A percentile compares a stretch with the other conserved stretches of the same genome.
phyloP scores from a whole-genome alignment of 768 basidiomycete genomes.

The Hypsizygus marmoreus region DNA sequence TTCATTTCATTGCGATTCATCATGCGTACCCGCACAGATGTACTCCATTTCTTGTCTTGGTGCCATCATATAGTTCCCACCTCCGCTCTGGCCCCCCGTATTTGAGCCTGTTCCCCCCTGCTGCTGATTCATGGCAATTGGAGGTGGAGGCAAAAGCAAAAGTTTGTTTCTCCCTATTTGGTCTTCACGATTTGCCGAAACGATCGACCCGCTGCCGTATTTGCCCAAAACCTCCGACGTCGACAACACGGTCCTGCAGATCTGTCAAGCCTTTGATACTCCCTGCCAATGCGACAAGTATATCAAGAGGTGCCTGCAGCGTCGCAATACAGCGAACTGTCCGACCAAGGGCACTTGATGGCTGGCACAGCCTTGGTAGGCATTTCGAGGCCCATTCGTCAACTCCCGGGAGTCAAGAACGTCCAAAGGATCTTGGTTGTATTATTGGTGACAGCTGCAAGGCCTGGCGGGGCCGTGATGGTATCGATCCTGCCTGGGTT shows the following conservation, averaged over 20 bases:
- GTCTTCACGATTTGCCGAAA: slow-evolving; percentile 1
- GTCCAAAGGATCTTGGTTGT: slow-evolving; percentile 11
- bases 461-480: slow-evolving; percentile 11
- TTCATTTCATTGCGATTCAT: not conserved
- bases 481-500: slow-evolving; percentile 16
- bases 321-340: slow-evolving; percentile 8
- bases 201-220: too few relatives aligned
- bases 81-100: slow-evolving; percentile 21
- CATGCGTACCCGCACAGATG: slow-evolving; percentile 72
- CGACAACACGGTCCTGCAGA: not conserved
- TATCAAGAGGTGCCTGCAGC: not conserved
- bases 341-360: slow-evolving; percentile 10
- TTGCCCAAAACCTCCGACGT: too few relatives aligned
- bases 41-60: slow-evolving; percentile 77
- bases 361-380: slow-evolving; percentile 7
- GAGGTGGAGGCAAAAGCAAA: slow-evolving; percentile 9
- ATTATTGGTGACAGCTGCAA: slow-evolving; percentile 9
- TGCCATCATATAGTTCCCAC: slow-evolving; percentile 35
- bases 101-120: slow-evolving; percentile 19
- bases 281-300: not conserved
- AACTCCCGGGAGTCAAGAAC: not conserved
- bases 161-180: slow-evolving; percentile 20
- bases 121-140: slow-evolving; percentile 30
- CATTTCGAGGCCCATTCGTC: not conserved
- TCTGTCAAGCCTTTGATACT: slow-evolving; percentile 2